phyloP scores from a whole-genome alignment of 768 basidiomycete species.

The Galerina sulciceps region DNA sequence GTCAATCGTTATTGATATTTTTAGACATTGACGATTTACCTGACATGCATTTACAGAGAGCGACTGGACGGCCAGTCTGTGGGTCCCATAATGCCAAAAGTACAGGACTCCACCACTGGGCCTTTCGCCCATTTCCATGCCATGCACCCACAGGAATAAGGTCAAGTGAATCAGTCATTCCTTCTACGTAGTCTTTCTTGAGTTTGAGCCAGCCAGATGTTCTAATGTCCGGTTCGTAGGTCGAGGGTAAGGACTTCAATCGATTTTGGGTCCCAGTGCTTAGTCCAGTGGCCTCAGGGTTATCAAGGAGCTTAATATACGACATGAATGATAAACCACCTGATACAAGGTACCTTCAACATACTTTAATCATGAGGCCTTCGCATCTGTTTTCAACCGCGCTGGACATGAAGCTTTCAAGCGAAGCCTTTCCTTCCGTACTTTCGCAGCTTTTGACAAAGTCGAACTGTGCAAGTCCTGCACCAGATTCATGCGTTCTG shows the following conservation, averaged over 20 bases:
- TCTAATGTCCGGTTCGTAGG: conserved; percentile 90
- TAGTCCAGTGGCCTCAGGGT: conserved; percentile 35
- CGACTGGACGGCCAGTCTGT: conserved; percentile 63
- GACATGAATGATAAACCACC: not conserved
- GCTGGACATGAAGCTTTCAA: conserved; percentile 77
- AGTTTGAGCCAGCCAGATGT: conserved; percentile 89
- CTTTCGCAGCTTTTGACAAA: conserved; percentile 80
- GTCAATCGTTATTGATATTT: not conserved
- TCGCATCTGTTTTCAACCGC: conserved; percentile 82
- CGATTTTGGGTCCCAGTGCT: conserved; percentile 37
- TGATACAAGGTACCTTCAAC: not conserved
- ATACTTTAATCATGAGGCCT: conserved; percentile 92
- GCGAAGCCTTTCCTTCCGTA: conserved; percentile 56
- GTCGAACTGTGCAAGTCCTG: conserved; percentile 60
- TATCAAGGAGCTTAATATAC: conserved; percentile 64
- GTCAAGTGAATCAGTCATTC: conserved; percentile 77
- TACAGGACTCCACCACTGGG: conserved; percentile 91
- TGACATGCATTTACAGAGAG: conserved; percentile 91
- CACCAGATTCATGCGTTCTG: conserved; percentile 41
- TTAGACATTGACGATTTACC: conserved; percentile 42
- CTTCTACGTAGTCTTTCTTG: conserved; percentile 90
- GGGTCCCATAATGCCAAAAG: conserved; percentile 79
- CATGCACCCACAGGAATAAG: conserved; percentile 80
- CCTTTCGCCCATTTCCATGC: conserved; percentile 90
- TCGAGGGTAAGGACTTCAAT: conserved; percentile 76